Evolutionary conservation across 2,329 filamentous ascomycete species (phyloP), one percentile per base, ranked within the genome.

Genomic region (Fusarium praegraminearum): DNA sequence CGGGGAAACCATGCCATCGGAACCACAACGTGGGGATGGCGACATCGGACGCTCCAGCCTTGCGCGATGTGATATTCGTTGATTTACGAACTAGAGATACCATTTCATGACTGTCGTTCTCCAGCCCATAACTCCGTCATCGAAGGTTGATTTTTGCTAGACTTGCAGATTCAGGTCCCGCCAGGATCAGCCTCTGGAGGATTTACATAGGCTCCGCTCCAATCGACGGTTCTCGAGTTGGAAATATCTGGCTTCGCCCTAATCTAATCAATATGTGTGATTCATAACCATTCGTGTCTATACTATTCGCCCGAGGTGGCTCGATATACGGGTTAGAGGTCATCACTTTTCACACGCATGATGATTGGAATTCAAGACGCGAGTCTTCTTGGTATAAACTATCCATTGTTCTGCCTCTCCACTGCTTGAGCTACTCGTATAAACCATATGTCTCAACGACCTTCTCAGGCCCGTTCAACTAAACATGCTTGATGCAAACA

Each of bases 1-100:
- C 50, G 57, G 71, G 68, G 57, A 72, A 67, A 72, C 68, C 71
- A 70, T 72, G 57, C 38, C 45, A 63, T 62, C 46, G 18, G 52
- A 32, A 33, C 45, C 36, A 40, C 61, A 64, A 62, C 62, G 65
- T 62, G 65, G 58, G 52, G 36, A 61, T 61, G 43, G 56, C 41
- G 55, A 51, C 41, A 44, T 43, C 24, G 18, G 30, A 26, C 20
- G 44, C 30, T 45, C 55, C 33, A 43, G 52, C 35, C 33, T 36
- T 47, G 28, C 22, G 36, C 20, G 32, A 36, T 36, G 32, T 35
- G 32, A 36, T 41, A 52, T 45, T 35, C 24, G 28, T 30, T 20
- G 7, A 35, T 24, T 45, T 51, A 58, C 40, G 45, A 33, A 46
- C 12, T 26, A 9, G 13, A 46, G 28, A 16, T 46, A 33, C n/a